Percentiles rank a stretch among this genome's conserved stretches.
These are phyloP conservation scores for Penicillium frequentans DNA, from an alignment of 2,329 filamentous ascomycete species.

Conservation along the genomic window DNA sequence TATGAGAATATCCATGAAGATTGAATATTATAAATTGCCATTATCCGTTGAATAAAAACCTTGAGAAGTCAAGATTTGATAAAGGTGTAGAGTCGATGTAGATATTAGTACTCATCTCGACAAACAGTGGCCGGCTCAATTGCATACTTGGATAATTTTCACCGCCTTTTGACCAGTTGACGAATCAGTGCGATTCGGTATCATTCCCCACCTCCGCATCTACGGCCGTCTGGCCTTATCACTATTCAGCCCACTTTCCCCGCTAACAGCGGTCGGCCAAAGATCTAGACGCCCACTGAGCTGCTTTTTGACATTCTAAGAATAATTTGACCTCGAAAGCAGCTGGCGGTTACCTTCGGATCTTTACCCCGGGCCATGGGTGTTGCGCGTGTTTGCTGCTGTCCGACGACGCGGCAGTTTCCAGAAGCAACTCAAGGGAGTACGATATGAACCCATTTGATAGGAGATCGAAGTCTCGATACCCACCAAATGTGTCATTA, in stretches of 20 bases:
- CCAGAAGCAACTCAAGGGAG: not conserved
- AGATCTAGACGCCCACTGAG: not conserved
- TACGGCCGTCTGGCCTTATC: not conserved
- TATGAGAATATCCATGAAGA: slow-evolving; percentile 2
- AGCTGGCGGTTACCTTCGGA: not conserved
- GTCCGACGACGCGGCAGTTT: not conserved
- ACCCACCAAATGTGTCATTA: not conserved
- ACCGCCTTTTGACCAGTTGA: slow-evolving; percentile 1
- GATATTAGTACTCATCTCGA: too few species aligned
- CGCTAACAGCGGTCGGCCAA: not conserved
- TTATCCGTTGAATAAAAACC: not conserved
- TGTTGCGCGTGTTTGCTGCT: not conserved
- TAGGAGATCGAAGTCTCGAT: not conserved
- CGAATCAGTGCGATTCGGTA: not conserved
- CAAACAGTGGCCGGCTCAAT: too few species aligned
- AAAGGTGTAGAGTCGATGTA: not conserved
- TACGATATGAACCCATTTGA: not conserved
- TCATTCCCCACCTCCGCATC: not conserved
- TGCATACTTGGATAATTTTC: not conserved
- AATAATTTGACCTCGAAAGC: not conserved
- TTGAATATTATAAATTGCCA: not conserved
- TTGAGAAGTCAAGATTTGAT: not conserved
- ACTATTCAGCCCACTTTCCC: not conserved
- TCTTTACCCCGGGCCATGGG: not conserved
- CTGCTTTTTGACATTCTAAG: not conserved